Conservation (phyloP, 2,329 filamentous ascomycete species). For the Arthrobotrys iridis region DNA sequence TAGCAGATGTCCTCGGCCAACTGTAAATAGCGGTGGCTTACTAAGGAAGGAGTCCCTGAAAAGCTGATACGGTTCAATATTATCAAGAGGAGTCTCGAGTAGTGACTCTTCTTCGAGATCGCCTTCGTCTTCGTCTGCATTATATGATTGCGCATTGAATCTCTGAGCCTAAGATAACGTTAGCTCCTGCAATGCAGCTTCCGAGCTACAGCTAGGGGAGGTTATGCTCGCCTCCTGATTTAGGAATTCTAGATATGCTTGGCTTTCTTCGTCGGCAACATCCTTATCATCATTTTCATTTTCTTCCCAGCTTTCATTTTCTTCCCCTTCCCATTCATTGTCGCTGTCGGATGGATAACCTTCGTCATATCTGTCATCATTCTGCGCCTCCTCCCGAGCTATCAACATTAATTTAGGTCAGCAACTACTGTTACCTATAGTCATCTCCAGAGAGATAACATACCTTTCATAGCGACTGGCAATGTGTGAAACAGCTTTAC, state of each 20-base stretch:
- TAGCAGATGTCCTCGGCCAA: constrained; percentile 55
- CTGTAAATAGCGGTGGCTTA: constrained; percentile 65
- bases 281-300: constrained; percentile 74
- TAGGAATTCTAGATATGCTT: constrained; percentile 93
- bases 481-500: constrained; percentile 91
- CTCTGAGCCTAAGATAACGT: constrained; percentile 74
- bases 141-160: constrained; percentile 69
- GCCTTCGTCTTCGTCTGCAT: constrained; percentile 75
- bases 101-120: constrained; percentile 91
- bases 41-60: constrained; percentile 85
- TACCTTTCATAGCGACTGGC: constrained; percentile 85
- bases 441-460: constrained; percentile 59
- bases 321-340: constrained; percentile 76
- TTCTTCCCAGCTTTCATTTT: constrained; percentile 81
- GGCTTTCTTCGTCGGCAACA: constrained; percentile 81
- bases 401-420: constrained; percentile 55
- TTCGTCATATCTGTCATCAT: constrained; percentile 82
- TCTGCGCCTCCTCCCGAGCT: constrained; percentile 91
- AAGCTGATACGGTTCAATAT: constrained; percentile 90
- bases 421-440: constrained; percentile 56
- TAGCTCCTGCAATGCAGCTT: neutral
- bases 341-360: constrained; percentile 69
- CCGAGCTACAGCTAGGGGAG: neutral
- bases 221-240: constrained; percentile 61
- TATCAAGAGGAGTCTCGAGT: constrained; percentile 92